Base-by-base conservation (phyloP, 1,284 basidiomycete species). In the Filobasidium uniguttulatum region DNA sequence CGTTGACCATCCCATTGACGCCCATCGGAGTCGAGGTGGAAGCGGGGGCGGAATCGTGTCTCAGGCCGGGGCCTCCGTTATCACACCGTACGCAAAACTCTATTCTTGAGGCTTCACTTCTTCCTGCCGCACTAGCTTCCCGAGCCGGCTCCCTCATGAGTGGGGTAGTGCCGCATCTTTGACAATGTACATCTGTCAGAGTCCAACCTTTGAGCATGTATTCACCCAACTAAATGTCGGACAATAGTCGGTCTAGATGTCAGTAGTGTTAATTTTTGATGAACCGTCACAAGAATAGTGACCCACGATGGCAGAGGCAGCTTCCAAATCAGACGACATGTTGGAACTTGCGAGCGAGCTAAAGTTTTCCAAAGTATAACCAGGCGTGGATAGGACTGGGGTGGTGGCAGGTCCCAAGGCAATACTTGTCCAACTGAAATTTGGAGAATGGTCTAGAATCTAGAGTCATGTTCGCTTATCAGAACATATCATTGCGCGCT, bases 201-300 rank as follows among this genome's bases (percentile, higher is more conserved):
- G 67, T 68, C 65, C 66, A 70, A 22, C 68, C 68, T 54, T 68
- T 67, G 48, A 70, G 60, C 68, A 70, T 70, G 58, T 70, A 70
- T 49, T 68, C 67, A 53, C 68, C 68, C 41, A 70, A 60, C 68
- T 35, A n/a, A 17, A 14, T 15, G 7, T 5, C n/a, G n/a, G n/a
- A n/a, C n/a, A n/a, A n/a, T n/a, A n/a, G n/a, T n/a, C n/a, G n/a
- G n/a, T n/a, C n/a, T n/a, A n/a, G n/a, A n/a, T n/a, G n/a, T n/a
- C n/a, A n/a, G n/a, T n/a, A n/a, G n/a, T n/a, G n/a, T n/a, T n/a
- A n/a, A n/a, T n/a, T n/a, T n/a, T n/a, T n/a, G n/a, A n/a, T n/a
- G n/a, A n/a, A n/a, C n/a, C n/a, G n/a, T n/a, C n/a, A n/a, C n/a
- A n/a, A n/a, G n/a, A n/a, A n/a, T n/a, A 4, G 4, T 12, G 26